These are phyloP conservation scores for Pleurotus giganteus DNA, from an alignment of 768 basidiomycete genomes.

Conservation along the genomic window DNA sequence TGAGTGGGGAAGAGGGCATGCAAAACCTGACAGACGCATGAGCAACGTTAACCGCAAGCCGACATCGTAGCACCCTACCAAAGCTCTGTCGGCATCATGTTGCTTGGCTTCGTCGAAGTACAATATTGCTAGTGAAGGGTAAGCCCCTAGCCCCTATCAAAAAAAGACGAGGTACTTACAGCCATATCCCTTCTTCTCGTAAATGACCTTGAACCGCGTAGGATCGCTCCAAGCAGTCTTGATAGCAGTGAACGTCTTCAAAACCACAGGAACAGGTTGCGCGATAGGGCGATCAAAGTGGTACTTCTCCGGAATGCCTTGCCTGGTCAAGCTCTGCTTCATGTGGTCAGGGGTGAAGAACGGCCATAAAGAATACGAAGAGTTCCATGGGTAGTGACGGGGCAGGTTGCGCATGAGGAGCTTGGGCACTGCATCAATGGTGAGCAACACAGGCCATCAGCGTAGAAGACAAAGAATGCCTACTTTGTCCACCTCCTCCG, in stretches of 20 bases:
- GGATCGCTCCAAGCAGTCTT: constrained; percentile 29
- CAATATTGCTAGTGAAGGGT: constrained; percentile 9
- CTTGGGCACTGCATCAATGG: constrained; percentile 32
- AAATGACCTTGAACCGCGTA: constrained; percentile 26
- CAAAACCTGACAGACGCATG: constrained; percentile 14
- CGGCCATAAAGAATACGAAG: constrained; percentile 62
- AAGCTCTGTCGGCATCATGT: constrained; percentile 16
- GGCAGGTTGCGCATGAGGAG: constrained; percentile 44
- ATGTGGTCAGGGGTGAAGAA: constrained; percentile 55
- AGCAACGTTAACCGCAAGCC: neutral
- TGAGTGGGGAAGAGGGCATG: constrained; percentile 28
- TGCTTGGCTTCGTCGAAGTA: constrained; percentile 12
- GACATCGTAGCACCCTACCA: constrained; percentile 4
- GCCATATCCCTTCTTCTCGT: constrained; percentile 23
- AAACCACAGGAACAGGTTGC: constrained; percentile 21
- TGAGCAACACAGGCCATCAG: neutral
- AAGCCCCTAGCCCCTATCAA: constrained; percentile 7
- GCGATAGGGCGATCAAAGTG: constrained; percentile 25
- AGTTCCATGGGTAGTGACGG: constrained; percentile 43
- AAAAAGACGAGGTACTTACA: constrained; percentile 30
- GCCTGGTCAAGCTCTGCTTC: constrained; percentile 28
- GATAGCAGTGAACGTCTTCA: constrained; percentile 31
- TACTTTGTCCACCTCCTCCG: constrained; percentile 33
- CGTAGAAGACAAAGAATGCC: constrained; percentile 7
- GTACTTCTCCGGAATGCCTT: constrained; percentile 25